Evolutionary conservation across 2,329 filamentous ascomycete genomes (phyloP).

Genomic region (Simplicillium sp.): DNA sequence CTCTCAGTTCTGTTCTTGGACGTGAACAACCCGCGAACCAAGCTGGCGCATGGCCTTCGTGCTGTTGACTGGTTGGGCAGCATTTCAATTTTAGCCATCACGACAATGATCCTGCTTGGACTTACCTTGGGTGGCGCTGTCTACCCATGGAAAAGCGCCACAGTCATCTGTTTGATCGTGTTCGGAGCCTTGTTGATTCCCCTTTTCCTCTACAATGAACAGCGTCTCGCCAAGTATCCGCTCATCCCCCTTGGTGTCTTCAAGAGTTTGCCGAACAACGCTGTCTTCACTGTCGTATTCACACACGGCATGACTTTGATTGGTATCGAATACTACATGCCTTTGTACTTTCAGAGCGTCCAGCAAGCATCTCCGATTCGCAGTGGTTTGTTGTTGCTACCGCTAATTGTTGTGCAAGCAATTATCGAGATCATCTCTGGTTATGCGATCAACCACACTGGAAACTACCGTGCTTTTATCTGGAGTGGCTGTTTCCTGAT

Average conservation of each 20-base stretch:
- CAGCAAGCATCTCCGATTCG: constrained; percentile 31
- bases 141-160: constrained; percentile 51
- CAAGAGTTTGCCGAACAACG: constrained; percentile 42
- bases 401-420: constrained; percentile 17
- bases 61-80: constrained; percentile 54
- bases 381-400: constrained; percentile 4
- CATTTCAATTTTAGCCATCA: constrained; percentile 51
- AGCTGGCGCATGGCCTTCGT: constrained; percentile 49
- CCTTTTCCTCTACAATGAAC: constrained; percentile 52
- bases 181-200: constrained; percentile 42
- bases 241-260: constrained; percentile 62
- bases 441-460: constrained; percentile 30
- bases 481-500: constrained; percentile 42
- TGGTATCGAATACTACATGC: constrained; percentile 59
- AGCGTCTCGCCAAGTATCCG: constrained; percentile 52
- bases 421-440: constrained; percentile 18
- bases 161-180: constrained; percentile 53
- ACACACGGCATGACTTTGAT: constrained; percentile 39
- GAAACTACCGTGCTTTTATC: constrained; percentile 47
- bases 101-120: constrained; percentile 60
- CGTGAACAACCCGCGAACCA: constrained; percentile 57
- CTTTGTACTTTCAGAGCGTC: constrained; percentile 64
- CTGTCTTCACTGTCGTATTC: constrained; percentile 37
- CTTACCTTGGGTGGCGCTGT: constrained; percentile 59
- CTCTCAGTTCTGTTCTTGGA: constrained; percentile 54